Conservation (phyloP, 2,329 filamentous ascomycete genomes). For the Colletotrichum tabaci region DNA sequence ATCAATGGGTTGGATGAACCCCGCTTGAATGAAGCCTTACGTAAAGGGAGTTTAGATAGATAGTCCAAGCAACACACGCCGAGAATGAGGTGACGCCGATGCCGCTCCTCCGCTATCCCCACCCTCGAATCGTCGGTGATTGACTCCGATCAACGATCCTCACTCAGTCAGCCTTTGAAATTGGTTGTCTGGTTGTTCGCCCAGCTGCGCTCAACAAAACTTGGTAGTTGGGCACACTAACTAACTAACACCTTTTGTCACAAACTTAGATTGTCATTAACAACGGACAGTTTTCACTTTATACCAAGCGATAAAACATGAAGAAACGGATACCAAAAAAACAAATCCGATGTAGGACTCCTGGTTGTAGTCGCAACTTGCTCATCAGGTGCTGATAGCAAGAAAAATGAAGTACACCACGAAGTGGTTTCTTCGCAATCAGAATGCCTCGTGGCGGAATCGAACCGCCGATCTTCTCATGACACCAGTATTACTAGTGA, state of each 20-base stretch:
- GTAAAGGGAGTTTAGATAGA: conserved; percentile 9
- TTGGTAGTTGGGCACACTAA: too few relatives aligned
- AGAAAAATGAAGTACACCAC: too few relatives aligned
- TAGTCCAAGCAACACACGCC: background rate
- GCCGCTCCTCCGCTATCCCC: conserved; percentile 26
- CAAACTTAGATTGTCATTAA: too few relatives aligned
- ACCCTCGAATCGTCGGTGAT: conserved; percentile 3
- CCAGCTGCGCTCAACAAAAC: too few relatives aligned
- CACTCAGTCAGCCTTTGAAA: background rate
- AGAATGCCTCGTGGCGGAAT: conserved; percentile 39
- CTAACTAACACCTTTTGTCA: too few relatives aligned
- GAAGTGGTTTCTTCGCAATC: too few relatives aligned
- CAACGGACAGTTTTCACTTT: too few relatives aligned
- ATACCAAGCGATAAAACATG: background rate
- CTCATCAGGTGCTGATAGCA: too few relatives aligned
- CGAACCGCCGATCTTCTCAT: conserved; percentile 42
- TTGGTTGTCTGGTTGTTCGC: too few relatives aligned
- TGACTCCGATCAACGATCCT: conserved; percentile 9
- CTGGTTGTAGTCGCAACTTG: too few relatives aligned
- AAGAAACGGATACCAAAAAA: background rate
- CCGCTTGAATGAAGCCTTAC: conserved; percentile 32
- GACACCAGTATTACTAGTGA: conserved; percentile 33
- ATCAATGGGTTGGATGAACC: conserved; percentile 13
- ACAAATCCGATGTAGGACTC: too few relatives aligned
- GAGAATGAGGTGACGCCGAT: conserved; percentile 17